A percentile compares a stretch with the other conserved stretches of the same genome.
Conservation (phyloP, 768 basidiomycete genomes). For the Daedaleopsis nitida region DNA sequence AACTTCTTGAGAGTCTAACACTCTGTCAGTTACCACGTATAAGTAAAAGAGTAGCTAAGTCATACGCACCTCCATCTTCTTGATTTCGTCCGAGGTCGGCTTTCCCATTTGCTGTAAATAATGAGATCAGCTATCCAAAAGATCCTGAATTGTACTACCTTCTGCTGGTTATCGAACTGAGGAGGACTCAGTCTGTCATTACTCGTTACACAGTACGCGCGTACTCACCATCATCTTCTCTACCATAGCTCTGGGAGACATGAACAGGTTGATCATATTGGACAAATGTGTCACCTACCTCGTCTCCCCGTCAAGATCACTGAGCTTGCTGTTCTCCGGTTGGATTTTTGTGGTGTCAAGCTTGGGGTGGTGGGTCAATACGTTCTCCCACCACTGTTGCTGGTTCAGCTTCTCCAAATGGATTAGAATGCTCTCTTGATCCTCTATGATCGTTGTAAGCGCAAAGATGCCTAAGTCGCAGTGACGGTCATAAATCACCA, state of each 20-base stretch:
- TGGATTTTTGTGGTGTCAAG: conserved; percentile 96
- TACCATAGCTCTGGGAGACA: conserved; percentile 78
- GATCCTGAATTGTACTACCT: conserved; percentile 39
- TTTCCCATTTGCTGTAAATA: conserved; percentile 83
- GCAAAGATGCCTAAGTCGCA: background rate
- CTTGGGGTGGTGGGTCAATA: conserved; percentile 93
- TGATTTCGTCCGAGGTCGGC: conserved; percentile 91
- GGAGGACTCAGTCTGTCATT: background rate
- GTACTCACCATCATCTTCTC: conserved; percentile 99
- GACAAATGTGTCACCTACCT: conserved; percentile 46
- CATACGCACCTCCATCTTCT: conserved; percentile 79
- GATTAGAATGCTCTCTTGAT: conserved; percentile 68
- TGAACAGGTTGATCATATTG: background rate
- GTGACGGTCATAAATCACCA: conserved; percentile 48
- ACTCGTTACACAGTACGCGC: conserved; percentile 9
- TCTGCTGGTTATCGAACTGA: conserved; percentile 80
- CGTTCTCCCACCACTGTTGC: conserved; percentile 97
- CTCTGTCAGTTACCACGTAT: conserved; percentile 35
- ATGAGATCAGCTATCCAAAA: conserved; percentile 3
- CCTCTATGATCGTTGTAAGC: conserved; percentile 51
- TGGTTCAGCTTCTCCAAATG: conserved; percentile 88
- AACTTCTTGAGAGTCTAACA: conserved; percentile 79
- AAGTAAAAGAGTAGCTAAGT: conserved; percentile 3
- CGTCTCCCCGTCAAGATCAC: conserved; percentile 95
- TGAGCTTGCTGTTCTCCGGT: conserved; percentile 92